These are phyloP conservation scores for Fusarium temperatum DNA, from an alignment of 2,329 filamentous ascomycete species.

Conservation along the genomic window DNA sequence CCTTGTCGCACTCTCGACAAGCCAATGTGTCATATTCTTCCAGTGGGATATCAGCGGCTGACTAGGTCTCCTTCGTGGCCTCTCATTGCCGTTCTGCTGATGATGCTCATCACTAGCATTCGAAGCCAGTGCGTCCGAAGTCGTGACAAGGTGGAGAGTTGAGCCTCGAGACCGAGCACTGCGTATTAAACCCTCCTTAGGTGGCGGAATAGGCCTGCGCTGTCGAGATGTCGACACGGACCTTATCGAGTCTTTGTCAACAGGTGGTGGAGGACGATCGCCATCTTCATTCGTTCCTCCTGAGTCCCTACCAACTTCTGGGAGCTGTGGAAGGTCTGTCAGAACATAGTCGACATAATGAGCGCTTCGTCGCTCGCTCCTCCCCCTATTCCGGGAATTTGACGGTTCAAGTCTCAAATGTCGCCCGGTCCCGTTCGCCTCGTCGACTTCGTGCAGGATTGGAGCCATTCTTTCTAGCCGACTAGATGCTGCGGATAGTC, in stretches of 20 bases:
- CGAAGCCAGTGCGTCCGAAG: slow-evolving; percentile 59
- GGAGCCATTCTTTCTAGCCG: slow-evolving; percentile 83
- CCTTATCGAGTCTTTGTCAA: slow-evolving; percentile 81
- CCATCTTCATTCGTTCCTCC: slow-evolving; percentile 55
- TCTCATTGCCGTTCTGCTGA: slow-evolving; percentile 50
- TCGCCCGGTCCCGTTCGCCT: slow-evolving; percentile 70
- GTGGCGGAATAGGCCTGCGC: slow-evolving; percentile 79
- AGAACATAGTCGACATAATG: slow-evolving; percentile 70
- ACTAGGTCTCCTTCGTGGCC: slow-evolving; percentile 65
- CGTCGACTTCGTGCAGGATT: slow-evolving; percentile 79
- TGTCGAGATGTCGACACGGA: slow-evolving; percentile 81
- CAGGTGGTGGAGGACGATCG: slow-evolving; percentile 71
- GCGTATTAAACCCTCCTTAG: slow-evolving; percentile 79
- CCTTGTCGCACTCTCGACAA: slow-evolving; percentile 67
- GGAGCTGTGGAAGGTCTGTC: slow-evolving; percentile 80
- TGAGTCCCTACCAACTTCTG: slow-evolving; percentile 64
- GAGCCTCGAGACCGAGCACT: slow-evolving; percentile 81
- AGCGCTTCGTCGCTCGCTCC: slow-evolving; percentile 78
- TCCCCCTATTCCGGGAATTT: slow-evolving; percentile 73
- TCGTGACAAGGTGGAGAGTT: slow-evolving; percentile 85
- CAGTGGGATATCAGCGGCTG: slow-evolving; percentile 68
- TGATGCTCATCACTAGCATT: slow-evolving; percentile 43
- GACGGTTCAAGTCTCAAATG: slow-evolving; percentile 55
- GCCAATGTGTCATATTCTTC: slow-evolving; percentile 73
- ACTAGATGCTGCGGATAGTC: slow-evolving; percentile 89